Conservation (phyloP, 1,284 basidiomycete species). For the Papiliotrema fonsecae region DNA sequence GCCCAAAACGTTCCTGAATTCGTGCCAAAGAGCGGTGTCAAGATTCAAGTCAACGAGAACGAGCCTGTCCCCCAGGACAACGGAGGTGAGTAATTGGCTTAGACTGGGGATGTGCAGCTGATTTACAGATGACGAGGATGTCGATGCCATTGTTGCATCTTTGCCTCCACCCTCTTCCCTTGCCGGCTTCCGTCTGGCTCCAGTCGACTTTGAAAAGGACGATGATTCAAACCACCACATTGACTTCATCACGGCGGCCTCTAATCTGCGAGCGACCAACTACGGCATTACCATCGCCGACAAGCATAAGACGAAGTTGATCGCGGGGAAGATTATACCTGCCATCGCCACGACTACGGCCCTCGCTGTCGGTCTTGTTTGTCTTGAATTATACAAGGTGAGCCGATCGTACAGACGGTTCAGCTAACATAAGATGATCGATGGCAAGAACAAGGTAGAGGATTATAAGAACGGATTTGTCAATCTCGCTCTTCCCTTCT, state of each 20-base stretch:
- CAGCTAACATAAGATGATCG: slow-evolving; percentile 66
- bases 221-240: slow-evolving; percentile 98
- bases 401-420: slow-evolving; percentile 7
- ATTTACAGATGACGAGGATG: slow-evolving; percentile 52
- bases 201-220: slow-evolving; percentile 99
- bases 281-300: slow-evolving; percentile 87
- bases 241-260: slow-evolving; percentile 97
- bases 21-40: slow-evolving; percentile 83
- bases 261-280: slow-evolving; percentile 94
- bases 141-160: slow-evolving; percentile 58
- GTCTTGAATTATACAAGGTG: slow-evolving; percentile 95
- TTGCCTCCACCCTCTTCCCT: slow-evolving; percentile 84
- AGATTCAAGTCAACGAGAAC: slow-evolving; percentile 92
- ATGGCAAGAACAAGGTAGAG: slow-evolving; percentile 87
- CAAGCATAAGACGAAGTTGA: slow-evolving; percentile 93
- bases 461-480: slow-evolving; percentile 98
- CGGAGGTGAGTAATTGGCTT: slow-evolving; percentile 49
- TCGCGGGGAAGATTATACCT: slow-evolving; percentile 99
- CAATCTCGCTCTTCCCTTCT: slow-evolving; percentile 96
- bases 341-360: slow-evolving; percentile 98
- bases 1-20: slow-evolving; percentile 90
- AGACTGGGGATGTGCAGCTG: too few species aligned
- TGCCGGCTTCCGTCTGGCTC: slow-evolving; percentile 87
- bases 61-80: slow-evolving; percentile 67
- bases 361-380: slow-evolving; percentile 89